Conservation (phyloP, 441 rosid genomes). For the Theobroma grandiflorum region DNA sequence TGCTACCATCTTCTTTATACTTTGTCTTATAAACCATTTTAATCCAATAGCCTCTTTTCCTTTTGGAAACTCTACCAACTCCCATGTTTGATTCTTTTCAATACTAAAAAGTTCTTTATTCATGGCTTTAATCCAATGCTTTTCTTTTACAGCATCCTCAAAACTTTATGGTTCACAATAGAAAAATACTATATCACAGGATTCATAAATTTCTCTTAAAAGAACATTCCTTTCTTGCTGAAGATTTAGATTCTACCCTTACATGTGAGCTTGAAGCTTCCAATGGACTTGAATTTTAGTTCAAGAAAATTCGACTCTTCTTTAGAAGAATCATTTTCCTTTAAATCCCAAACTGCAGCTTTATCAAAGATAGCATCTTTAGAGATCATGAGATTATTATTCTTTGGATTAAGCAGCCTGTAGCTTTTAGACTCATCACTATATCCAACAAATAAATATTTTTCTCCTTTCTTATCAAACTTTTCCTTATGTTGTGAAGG, state of each 20-base stretch:
- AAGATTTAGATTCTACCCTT: neutral
- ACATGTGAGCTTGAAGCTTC: neutral
- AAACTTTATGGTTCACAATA: neutral
- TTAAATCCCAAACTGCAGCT: neutral
- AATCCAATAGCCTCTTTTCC: neutral
- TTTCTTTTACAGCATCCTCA: neutral
- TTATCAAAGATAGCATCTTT: constrained; percentile 23
- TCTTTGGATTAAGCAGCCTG: neutral
- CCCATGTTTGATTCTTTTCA: neutral
- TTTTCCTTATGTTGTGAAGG: constrained; percentile 7
- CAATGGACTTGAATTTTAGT: neutral
- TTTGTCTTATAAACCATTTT: constrained; percentile 1
- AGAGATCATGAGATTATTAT: neutral
- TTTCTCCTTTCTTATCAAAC: constrained; percentile 14
- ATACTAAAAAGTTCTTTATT: neutral
- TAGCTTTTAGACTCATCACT: constrained; percentile 10
- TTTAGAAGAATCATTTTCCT: no score
- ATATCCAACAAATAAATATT: neutral
- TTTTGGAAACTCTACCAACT: neutral
- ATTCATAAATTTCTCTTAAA: neutral
- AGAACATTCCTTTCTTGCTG: neutral
- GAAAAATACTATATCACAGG: neutral
- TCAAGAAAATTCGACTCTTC: neutral
- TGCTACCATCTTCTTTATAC: neutral
- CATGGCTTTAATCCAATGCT: constrained; percentile 16